Conservation (phyloP, 805 yeast species). For the Yamadazyma tumulicola region DNA sequence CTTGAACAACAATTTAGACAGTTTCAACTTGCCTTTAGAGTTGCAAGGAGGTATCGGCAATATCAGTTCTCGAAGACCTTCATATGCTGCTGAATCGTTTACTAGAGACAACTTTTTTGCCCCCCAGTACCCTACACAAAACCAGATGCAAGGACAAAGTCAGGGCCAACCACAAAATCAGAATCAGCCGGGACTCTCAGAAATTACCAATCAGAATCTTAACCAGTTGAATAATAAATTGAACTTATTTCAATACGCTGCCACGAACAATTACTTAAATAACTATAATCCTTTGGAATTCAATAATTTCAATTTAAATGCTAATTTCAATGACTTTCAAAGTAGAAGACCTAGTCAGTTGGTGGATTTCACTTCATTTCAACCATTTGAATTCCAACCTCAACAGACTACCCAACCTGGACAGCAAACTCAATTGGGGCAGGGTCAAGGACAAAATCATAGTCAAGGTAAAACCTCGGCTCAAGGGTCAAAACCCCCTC, state of each 20-base stretch:
- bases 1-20: slow-evolving; percentile 14
- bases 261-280: slow-evolving; percentile 10
- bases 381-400: too few species aligned
- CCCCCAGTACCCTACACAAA: not conserved
- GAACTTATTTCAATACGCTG: slow-evolving; percentile 15
- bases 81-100: slow-evolving; percentile 66
- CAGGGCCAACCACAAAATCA: not conserved
- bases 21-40: slow-evolving; percentile 52
- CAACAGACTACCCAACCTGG: not conserved
- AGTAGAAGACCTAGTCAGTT: slow-evolving; percentile 42
- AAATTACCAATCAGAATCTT: too few species aligned
- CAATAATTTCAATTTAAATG: slow-evolving; percentile 27
- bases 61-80: slow-evolving; percentile 67
- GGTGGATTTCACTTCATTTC: slow-evolving; percentile 23
- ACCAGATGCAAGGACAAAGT: not conserved
- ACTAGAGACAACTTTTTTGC: slow-evolving; percentile 25
- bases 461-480: not conserved
- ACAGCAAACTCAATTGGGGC: not conserved
- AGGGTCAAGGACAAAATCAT: not conserved
- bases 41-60: slow-evolving; percentile 63
- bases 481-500: too few species aligned
- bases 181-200: not conserved
- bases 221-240: not conserved
- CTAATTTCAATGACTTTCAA: slow-evolving; percentile 37
- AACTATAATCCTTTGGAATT: slow-evolving; percentile 26